These are phyloP conservation scores for Pythium dissimile DNA, from an alignment of 352 stramenopile species.

Conservation along the genomic window DNA sequence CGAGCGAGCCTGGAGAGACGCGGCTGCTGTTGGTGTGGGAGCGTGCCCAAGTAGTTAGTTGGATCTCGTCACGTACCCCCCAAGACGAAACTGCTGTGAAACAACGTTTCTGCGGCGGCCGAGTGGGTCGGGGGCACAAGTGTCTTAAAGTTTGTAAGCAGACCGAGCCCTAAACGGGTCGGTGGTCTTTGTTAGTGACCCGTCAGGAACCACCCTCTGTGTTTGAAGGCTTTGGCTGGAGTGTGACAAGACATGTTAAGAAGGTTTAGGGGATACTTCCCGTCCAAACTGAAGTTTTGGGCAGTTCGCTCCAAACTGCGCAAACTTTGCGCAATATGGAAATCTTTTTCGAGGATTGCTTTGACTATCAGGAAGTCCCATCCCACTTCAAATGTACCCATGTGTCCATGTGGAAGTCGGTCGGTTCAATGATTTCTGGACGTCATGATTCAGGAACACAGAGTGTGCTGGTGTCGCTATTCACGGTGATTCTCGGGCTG, in stretches of 20 bases:
- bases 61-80: no score
- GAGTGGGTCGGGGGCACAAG: conserved; percentile 2
- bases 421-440: not conserved
- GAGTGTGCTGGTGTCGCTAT: no score
- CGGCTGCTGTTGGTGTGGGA: no score
- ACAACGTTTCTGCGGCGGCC: no score
- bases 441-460: not conserved
- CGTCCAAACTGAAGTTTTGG: conserved; percentile 2
- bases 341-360: not conserved
- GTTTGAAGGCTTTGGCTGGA: not conserved
- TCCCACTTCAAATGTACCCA: conserved; percentile 2
- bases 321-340: conserved; percentile 2
- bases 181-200: conserved; percentile 6
- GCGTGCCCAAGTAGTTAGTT: no score
- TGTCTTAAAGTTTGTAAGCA: not conserved
- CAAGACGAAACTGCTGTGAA: no score
- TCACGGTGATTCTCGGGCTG: no score
- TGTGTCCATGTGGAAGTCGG: not conserved
- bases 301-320: no score
- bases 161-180: not conserved
- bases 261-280: not conserved
- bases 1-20: not conserved
- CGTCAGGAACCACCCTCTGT: not conserved
- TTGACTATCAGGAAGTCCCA: conserved; percentile 6
- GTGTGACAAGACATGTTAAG: conserved; percentile 16